Percentiles rank a stretch among this genome's conserved stretches.
phyloP scores from a whole-genome alignment of 805 yeast species.

The Kluyveromyces nonfermentans region DNA sequence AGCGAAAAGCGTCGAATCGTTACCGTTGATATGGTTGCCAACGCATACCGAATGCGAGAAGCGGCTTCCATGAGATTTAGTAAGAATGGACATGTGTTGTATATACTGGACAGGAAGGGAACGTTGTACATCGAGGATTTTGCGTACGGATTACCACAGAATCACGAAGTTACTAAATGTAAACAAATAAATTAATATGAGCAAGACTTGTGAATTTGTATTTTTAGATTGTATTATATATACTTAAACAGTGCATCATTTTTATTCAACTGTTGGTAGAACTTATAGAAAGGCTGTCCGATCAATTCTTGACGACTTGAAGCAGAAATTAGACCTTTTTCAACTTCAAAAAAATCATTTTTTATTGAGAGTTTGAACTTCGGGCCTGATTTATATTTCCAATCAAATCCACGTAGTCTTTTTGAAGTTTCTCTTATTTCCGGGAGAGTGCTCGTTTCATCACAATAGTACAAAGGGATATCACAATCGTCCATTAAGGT shows the following conservation, averaged over 20 bases:
- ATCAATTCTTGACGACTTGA: slow-evolving; percentile 8
- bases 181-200: slow-evolving; percentile 37
- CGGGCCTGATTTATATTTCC: slow-evolving; percentile 76
- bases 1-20: slow-evolving; percentile 42
- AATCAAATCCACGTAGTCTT: slow-evolving; percentile 50
- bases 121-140: slow-evolving; percentile 72
- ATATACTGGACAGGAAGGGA: slow-evolving; percentile 75
- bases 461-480: slow-evolving; percentile 22
- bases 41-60: slow-evolving; percentile 61
- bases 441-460: slow-evolving; percentile 21
- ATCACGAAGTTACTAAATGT: slow-evolving; percentile 56
- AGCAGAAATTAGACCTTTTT: slow-evolving; percentile 35
- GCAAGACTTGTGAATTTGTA: not conserved
- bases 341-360: slow-evolving; percentile 36
- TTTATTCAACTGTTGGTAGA: slow-evolving; percentile 2
- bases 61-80: slow-evolving; percentile 75
- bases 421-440: slow-evolving; percentile 35
- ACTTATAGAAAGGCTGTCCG: slow-evolving; percentile 15
- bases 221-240: not conserved
- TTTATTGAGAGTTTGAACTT: slow-evolving; percentile 47
- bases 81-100: slow-evolving; percentile 71
- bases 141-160: slow-evolving; percentile 74
- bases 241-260: not conserved
- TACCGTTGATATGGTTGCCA: slow-evolving; percentile 66
- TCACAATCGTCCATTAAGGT: slow-evolving; percentile 17